Conservation (phyloP, 108 stramenopile genomes). For the Pseudonitzschia delicatissima region DNA sequence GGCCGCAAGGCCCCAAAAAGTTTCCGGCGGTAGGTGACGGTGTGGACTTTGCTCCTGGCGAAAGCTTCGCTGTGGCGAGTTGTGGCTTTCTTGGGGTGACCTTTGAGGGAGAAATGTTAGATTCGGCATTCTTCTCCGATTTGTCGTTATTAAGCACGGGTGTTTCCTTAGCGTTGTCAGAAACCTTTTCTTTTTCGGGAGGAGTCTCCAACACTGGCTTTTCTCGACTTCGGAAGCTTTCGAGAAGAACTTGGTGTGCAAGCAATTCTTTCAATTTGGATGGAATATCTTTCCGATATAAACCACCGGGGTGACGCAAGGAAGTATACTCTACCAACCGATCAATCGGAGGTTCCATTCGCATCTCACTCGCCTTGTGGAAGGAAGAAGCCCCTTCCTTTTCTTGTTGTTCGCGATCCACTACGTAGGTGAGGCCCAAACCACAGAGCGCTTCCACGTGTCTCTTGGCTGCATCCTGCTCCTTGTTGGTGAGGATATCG, state of each 20-base stretch:
- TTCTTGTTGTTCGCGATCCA: constrained; percentile 26
- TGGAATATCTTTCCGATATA: constrained; percentile 1
- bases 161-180: background rate
- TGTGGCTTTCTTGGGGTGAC: constrained; percentile 1
- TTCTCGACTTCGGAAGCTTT: constrained; percentile 50
- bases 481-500: constrained; percentile 55
- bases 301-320: background rate
- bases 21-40: constrained; percentile 30
- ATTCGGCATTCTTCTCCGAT: background rate
- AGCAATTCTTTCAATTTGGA: constrained; percentile 57
- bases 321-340: constrained; percentile 45
- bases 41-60: background rate
- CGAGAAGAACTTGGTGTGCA: constrained; percentile 59
- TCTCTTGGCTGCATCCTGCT: constrained; percentile 50
- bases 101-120: constrained; percentile 15
- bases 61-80: background rate
- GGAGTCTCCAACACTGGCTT: background rate
- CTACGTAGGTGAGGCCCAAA: constrained; percentile 72
- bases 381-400: background rate
- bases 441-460: constrained; percentile 61
- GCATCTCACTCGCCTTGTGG: constrained; percentile 30
- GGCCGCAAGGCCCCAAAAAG: constrained; percentile 67
- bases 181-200: background rate
- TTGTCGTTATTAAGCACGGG: background rate
- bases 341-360: constrained; percentile 77